Evolutionary conservation across 805 yeast species (phyloP), one percentile per base, ranked within the genome.

Genomic region (Saccharomyces mikatae): DNA sequence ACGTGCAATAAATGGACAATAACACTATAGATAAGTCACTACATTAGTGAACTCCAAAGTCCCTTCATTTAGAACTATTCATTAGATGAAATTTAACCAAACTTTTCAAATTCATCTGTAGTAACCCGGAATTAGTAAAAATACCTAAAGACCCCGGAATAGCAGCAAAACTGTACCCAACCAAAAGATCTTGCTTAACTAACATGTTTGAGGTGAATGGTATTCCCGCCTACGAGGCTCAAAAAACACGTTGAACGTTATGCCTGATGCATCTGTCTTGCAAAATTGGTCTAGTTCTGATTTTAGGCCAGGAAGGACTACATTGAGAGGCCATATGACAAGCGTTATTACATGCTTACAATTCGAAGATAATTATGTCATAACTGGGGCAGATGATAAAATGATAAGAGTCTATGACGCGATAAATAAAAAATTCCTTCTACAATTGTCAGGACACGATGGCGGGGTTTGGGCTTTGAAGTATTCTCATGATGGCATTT

Each of bases 401-500:
- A 80, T 82, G 66, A 88, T 94, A 57, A 84, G 88, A 58, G 83
- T 94, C 8, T 89, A 88, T 70, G 85, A 86, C 60, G 83, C 97
- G 0, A 74, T 76, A 30, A 81, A 87, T 0, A 97, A 97, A 4
- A 72, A 74, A 46, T 74, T 85, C 51, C 63, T 83, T 8, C 74
- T 79, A 47, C 82, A 83, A 5, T 75, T 94, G 47, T 76, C 78
- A 47, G 58, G 83, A 8, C 99, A 94, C 66, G 96, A 87, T 53
- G 98, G 99, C 48, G 99, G 99, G 41, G 99, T 94, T 4, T 94
- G 99, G 99, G 98, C 99, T 0, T 77, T 94, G 67, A 89, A 92
- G 70, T 91, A 90, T 66, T 90, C 88, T 24, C 82, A 84, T 62
- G 89, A 90, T 8, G 71, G 71, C 10, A 65, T 68, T 2, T 76